Evolutionary conservation across 2,329 filamentous ascomycete genomes (phyloP).

Genomic region (Arthrobotrys pseudoclavata): DNA sequence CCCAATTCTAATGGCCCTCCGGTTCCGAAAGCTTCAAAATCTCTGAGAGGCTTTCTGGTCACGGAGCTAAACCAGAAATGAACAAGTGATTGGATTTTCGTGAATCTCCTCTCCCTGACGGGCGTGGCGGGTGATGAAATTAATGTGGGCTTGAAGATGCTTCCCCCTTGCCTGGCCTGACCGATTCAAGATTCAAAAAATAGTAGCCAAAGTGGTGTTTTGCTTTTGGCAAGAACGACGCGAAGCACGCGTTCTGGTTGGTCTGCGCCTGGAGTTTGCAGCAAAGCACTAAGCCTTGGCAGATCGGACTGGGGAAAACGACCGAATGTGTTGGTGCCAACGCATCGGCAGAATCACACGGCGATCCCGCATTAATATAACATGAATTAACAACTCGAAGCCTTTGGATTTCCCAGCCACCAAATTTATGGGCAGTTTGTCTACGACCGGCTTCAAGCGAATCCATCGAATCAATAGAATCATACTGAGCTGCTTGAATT

Average conservation of each 20-base stretch:
- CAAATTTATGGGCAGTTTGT: conserved; percentile 16
- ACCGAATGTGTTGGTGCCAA: conserved; percentile 59
- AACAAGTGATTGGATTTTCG: conserved; percentile 39
- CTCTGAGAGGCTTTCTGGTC: conserved; percentile 5
- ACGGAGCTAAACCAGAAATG: conserved; percentile 28
- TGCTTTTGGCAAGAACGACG: conserved; percentile 38
- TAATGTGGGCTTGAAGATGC: conserved; percentile 21
- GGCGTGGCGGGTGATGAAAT: conserved; percentile 37
- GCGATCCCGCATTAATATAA: conserved; percentile 12
- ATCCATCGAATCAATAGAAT: background rate
- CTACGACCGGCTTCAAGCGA: background rate
- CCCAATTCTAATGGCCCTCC: conserved; percentile 10
- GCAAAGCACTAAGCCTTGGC: conserved; percentile 9
- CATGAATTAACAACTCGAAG: background rate
- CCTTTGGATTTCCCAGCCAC: conserved; percentile 18
- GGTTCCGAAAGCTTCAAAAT: conserved; percentile 26
- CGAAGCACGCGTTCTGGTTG: conserved; percentile 35
- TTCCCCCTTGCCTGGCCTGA: background rate
- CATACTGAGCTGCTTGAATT: background rate
- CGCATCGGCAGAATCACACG: conserved; percentile 57
- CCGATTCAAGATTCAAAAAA: conserved; percentile 1
- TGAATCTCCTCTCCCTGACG: conserved; percentile 48
- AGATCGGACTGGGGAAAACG: conserved; percentile 32
- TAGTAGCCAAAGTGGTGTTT: conserved; percentile 34
- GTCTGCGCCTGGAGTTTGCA: conserved; percentile 26